These are phyloP conservation scores for Isoetes engelmannii DNA, from an alignment of 83 land plant species.

Conservation along the genomic window DNA sequence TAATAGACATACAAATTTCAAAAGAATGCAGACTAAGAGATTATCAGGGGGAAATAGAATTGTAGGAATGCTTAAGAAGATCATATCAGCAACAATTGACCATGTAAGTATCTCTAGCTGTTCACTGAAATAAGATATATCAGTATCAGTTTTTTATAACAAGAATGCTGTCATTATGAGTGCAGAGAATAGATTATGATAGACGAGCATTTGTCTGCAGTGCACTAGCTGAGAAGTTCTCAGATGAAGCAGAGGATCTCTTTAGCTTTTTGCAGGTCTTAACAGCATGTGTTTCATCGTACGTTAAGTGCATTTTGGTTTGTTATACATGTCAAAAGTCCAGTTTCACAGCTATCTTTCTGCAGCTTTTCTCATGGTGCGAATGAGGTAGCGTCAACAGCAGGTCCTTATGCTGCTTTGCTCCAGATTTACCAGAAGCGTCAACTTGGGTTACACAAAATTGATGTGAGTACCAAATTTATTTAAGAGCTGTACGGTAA, in stretches of 20 bases:
- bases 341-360: slow-evolving; percentile 3
- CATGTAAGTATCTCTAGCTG: slow-evolving; percentile 14
- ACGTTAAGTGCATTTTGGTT: slow-evolving; percentile 7
- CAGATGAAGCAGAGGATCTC: slow-evolving; percentile 16
- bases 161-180: neutral
- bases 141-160: too few relatives aligned
- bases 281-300: slow-evolving; percentile 22
- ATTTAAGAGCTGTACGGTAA: too few relatives aligned
- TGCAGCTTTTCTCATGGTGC: slow-evolving; percentile 35
- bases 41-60: slow-evolving; percentile 8
- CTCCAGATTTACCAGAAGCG: slow-evolving; percentile 8
- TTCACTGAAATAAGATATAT: too few relatives aligned
- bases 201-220: slow-evolving; percentile 10
- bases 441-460: neutral
- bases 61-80: neutral
- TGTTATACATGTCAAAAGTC: neutral
- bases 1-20: neutral
- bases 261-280: slow-evolving; percentile 30
- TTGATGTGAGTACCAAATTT: neutral
- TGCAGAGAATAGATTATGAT: slow-evolving; percentile 23
- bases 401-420: slow-evolving; percentile 27
- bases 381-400: slow-evolving; percentile 18
- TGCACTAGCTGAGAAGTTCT: slow-evolving; percentile 25
- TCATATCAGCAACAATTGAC: slow-evolving; percentile 12
- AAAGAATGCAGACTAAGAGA: neutral